These are phyloP conservation scores for Aspergillus carbonarius DNA, from an alignment of 2,329 filamentous ascomycete species.

Conservation along the genomic window DNA sequence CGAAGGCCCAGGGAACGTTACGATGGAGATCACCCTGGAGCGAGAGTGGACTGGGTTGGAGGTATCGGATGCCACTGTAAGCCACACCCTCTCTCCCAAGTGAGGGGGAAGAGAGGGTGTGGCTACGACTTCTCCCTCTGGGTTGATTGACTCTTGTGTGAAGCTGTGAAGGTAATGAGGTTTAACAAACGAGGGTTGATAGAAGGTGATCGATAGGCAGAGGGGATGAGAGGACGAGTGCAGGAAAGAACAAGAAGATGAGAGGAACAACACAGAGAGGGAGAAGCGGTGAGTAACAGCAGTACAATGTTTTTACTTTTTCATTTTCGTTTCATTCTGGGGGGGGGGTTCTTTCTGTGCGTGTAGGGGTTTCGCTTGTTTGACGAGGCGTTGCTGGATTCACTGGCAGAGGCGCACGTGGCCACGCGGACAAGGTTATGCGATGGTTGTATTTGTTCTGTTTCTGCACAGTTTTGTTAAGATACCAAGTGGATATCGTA, in stretches of 20 bases:
- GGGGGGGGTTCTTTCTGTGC: not conserved
- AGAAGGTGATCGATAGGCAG: not conserved
- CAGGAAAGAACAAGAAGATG: not conserved
- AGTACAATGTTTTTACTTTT: not conserved
- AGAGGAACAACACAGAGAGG: too few species aligned
- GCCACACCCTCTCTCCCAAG: not conserved
- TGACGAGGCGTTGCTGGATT: not conserved
- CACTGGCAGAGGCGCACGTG: not conserved
- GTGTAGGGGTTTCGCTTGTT: not conserved
- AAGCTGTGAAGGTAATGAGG: not conserved
- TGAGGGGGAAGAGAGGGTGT: not conserved
- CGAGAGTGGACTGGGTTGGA: constrained; percentile 20
- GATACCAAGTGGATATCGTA: not conserved
- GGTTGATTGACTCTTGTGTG: not conserved
- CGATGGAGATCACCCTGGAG: constrained; percentile 13
- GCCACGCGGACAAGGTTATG: not conserved
- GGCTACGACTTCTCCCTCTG: not conserved
- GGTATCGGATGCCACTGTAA: not conserved
- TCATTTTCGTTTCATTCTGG: not conserved
- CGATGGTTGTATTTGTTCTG: not conserved
- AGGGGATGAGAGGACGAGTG: not conserved
- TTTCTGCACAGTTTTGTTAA: not conserved
- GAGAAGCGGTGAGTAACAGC: constrained; percentile 5
- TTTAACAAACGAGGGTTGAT: not conserved
- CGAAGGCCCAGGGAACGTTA: not conserved